phyloP scores from a whole-genome alignment of 345 rosid genomes.

The Laguncularia racemosa region DNA sequence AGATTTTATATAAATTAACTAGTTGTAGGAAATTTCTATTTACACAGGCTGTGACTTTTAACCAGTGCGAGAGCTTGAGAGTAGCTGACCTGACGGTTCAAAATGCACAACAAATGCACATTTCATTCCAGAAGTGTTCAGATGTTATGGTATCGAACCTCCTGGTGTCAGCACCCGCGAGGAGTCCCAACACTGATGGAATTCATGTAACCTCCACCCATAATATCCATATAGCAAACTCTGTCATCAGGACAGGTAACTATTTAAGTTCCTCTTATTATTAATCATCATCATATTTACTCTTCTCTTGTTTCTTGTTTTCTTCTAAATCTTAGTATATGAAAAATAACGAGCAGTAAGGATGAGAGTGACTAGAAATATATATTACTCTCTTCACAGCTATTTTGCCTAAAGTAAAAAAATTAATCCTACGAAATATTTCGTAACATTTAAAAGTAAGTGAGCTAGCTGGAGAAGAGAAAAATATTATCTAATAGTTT shows the following conservation, averaged over 20 bases:
- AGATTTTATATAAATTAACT: too few relatives aligned
- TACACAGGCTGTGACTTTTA: slow-evolving; percentile 35
- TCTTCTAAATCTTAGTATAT: too few relatives aligned
- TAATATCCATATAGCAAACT: slow-evolving; percentile 45
- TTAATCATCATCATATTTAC: too few relatives aligned
- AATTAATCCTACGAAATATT: too few relatives aligned
- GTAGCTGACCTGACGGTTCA: slow-evolving; percentile 42
- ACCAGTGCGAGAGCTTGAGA: slow-evolving; percentile 36
- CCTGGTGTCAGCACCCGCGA: slow-evolving; percentile 38
- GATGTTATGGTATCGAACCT: slow-evolving; percentile 46
- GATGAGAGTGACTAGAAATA: too few relatives aligned
- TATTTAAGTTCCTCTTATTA: background rate
- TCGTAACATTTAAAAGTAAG: too few relatives aligned
- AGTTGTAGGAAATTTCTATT: background rate
- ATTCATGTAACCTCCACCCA: slow-evolving; percentile 62
- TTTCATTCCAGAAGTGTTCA: slow-evolving; percentile 44
- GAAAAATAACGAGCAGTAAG: too few relatives aligned
- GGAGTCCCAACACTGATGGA: slow-evolving; percentile 89
- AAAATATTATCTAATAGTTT: too few relatives aligned
- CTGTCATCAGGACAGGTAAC: slow-evolving; percentile 70
- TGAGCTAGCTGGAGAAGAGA: too few relatives aligned
- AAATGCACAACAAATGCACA: slow-evolving; percentile 70
- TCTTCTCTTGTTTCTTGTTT: too few relatives aligned
- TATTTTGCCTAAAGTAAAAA: too few relatives aligned
- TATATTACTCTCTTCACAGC: too few relatives aligned